A percentile compares a stretch with the other conserved stretches of the same genome.
phyloP scores from a whole-genome alignment of 805 yeast species.

The Wickerhamomyces tratensis region DNA sequence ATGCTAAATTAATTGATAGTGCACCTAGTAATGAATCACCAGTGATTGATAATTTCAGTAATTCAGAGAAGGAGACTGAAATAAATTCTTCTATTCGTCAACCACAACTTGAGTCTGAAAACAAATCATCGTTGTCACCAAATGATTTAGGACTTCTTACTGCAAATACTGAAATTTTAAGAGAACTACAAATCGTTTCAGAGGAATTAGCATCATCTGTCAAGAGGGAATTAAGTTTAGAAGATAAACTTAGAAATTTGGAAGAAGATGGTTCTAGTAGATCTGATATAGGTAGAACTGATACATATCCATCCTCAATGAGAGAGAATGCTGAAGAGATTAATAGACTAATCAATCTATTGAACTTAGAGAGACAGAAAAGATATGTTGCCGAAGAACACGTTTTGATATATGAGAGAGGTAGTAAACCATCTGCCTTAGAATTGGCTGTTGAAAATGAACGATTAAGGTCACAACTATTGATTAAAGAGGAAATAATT shows the following conservation, averaged over 20 bases:
- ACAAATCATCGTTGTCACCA: slow-evolving; percentile 33
- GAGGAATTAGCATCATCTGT: slow-evolving; percentile 67
- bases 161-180: slow-evolving; percentile 46
- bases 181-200: slow-evolving; percentile 60
- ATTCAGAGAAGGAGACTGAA: too few relatives aligned
- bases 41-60: too few relatives aligned
- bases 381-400: slow-evolving; percentile 68
- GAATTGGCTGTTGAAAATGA: slow-evolving; percentile 49
- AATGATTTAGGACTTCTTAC: slow-evolving; percentile 56
- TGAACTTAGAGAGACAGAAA: slow-evolving; percentile 55
- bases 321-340: slow-evolving; percentile 33
- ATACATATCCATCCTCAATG: slow-evolving; percentile 1
- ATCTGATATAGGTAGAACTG: too few relatives aligned
- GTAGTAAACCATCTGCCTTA: slow-evolving; percentile 41
- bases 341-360: slow-evolving; percentile 41
- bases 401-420: slow-evolving; percentile 44
- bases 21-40: too few relatives aligned
- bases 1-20: too few relatives aligned
- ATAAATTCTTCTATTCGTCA: too few relatives aligned
- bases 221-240: slow-evolving; percentile 56
- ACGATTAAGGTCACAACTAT: slow-evolving; percentile 36
- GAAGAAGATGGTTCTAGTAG: neutral
- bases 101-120: neutral
- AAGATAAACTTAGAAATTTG: slow-evolving; percentile 26
- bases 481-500: slow-evolving; percentile 37